Evolutionary conservation across 352 stramenopile species (phyloP), one percentile per base, ranked within the genome.

Genomic region (Pythium dissimile): DNA sequence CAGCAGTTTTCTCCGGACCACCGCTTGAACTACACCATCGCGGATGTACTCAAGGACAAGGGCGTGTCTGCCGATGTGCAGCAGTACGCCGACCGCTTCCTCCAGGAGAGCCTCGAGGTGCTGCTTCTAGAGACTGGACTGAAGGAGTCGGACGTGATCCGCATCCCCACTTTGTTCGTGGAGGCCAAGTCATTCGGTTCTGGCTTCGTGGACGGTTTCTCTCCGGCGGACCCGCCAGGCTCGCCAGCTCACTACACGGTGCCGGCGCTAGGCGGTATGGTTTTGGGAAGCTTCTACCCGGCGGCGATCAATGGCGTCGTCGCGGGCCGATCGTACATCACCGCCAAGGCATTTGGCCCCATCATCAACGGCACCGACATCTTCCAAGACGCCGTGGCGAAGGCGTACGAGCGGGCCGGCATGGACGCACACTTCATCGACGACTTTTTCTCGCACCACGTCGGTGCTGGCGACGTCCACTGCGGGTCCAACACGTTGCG

Each of bases 381-480:
- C 21, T 34, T 59, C 26, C 51, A 59, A n/a, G n/a, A 45, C 2
- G 51, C 51, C 10, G 51, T 59, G 13, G 38, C 41, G 27, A 21
- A 24, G 2, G 51, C 51, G n/a, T 59, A 59, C 51, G 3, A 30
- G 16, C 51, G 51, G 16, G 51, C 51, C 0, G 51, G 51, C 15
- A 59, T 59, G 51, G 51, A 59, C 16, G 51, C 51, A 15, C 51
- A 59, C 34, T 59, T 59, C 27, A 59, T 59, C 18, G 51, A 49
- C 28, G 51, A 59, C 20, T 59, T 59, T 32, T 59, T 42, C 27
- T 59, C 51, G 24, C 51, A 59, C 51, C 51, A 59, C 27, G 27
- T 34, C 2, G 16, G 41, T 10, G 51, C 23, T 16, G 51, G 51
- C 13, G 51, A 59, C 3, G 39, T 59, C 26, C 51, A 59, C 28